Evolutionary conservation across 75 land plant genomes (phyloP).

Genomic region (Isoetes taiwanensis): DNA sequence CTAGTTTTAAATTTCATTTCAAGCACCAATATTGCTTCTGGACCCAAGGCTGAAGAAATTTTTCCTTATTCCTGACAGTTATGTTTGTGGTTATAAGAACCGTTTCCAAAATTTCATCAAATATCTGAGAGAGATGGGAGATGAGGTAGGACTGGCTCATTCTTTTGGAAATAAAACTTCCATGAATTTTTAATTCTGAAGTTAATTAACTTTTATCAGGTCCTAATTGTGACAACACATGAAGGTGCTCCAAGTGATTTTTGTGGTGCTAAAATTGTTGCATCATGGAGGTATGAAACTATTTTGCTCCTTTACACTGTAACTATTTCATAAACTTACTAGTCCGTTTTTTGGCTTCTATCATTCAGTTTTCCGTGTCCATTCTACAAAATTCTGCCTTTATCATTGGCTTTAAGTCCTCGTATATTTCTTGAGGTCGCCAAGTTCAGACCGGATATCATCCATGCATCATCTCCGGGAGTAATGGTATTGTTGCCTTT

Average conservation of each 20-base stretch:
- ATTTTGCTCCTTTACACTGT: too few relatives aligned
- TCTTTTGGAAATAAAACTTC: too few relatives aligned
- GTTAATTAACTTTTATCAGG: constrained; percentile 29
- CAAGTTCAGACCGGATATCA: constrained; percentile 89
- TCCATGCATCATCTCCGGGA: constrained; percentile 99
- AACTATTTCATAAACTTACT: too few relatives aligned
- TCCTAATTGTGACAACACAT: constrained; percentile 95
- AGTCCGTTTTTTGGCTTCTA: too few relatives aligned
- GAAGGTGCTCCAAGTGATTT: constrained; percentile 94
- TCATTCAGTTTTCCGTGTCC: constrained; percentile 84
- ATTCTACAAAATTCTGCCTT: constrained; percentile 75
- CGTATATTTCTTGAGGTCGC: constrained; percentile 85
- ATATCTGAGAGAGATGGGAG: constrained; percentile 94
- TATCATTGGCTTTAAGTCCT: constrained; percentile 92
- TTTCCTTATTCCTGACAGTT: too few relatives aligned
- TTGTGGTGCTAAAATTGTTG: constrained; percentile 83
- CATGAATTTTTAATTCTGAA: too few relatives aligned
- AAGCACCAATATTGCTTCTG: too few relatives aligned
- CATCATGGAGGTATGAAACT: constrained; percentile 95
- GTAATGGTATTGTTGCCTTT: too few relatives aligned
- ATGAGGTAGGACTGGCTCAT: constrained; percentile 87
- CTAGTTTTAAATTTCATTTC: too few relatives aligned
- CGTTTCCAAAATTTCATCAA: constrained; percentile 91
- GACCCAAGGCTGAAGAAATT: too few relatives aligned
- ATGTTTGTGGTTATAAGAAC: constrained; percentile 93